A percentile compares a stretch with the other conserved stretches of the same genome.
These are phyloP conservation scores for Mytilinidion resinicola DNA, from an alignment of 495 filamentous ascomycete genomes.

Conservation along the genomic window DNA sequence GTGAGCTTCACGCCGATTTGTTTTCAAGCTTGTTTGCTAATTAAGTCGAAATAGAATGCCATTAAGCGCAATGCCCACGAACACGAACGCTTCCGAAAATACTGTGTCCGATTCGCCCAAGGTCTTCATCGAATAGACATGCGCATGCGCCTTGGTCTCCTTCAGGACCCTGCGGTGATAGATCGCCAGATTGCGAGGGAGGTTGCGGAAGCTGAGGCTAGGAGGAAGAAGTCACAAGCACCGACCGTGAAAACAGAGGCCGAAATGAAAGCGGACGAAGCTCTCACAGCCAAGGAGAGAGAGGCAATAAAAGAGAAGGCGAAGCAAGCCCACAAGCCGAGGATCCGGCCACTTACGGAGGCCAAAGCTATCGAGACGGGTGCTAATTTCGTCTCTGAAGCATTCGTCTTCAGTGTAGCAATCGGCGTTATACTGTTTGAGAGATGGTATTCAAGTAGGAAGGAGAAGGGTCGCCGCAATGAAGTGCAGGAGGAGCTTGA, in stretches of 20 bases:
- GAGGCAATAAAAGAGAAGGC: constrained; percentile 41
- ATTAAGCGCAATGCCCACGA: constrained; percentile 94
- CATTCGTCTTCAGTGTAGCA: constrained; percentile 80
- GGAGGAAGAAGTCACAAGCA: constrained; percentile 55
- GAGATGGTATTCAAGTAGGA: constrained; percentile 64
- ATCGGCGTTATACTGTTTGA: constrained; percentile 76
- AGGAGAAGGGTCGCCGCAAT: constrained; percentile 69
- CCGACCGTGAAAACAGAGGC: constrained; percentile 78
- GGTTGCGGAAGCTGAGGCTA: constrained; percentile 43
- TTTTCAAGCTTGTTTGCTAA: not conserved
- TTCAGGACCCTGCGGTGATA: constrained; percentile 68
- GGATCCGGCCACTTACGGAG: constrained; percentile 76
- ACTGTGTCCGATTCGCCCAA: constrained; percentile 73
- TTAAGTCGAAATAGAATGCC: constrained; percentile 56
- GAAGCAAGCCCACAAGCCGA: constrained; percentile 35
- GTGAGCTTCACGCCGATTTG: constrained; percentile 38
- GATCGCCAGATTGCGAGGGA: constrained; percentile 46
- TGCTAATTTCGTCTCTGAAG: constrained; percentile 87
- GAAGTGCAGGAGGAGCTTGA: constrained; percentile 62
- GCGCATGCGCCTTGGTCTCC: constrained; percentile 75
- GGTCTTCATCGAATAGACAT: constrained; percentile 88
- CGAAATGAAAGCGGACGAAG: constrained; percentile 50
- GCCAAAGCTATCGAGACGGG: constrained; percentile 92
- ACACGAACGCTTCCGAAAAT: constrained; percentile 78
- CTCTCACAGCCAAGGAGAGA: constrained; percentile 37